Conservation (phyloP, 2,329 filamentous ascomycete species). For the Fusarium subtropicale region DNA sequence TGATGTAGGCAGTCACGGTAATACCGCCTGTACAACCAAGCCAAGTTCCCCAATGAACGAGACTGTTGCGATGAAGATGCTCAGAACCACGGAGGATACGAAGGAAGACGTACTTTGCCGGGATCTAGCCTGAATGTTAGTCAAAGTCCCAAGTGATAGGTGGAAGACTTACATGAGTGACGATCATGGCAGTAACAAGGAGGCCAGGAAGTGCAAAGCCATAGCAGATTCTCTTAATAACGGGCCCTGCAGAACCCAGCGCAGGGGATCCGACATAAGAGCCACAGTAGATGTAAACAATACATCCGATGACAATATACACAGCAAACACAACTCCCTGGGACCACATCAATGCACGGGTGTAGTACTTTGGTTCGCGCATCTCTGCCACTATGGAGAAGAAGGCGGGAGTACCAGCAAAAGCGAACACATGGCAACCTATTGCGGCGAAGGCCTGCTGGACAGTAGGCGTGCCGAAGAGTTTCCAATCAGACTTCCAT, state of each 20-base stretch:
- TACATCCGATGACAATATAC: constrained; percentile 51
- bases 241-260: constrained; percentile 57
- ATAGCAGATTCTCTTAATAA: constrained; percentile 59
- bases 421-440: constrained; percentile 53
- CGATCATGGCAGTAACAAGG: constrained; percentile 45
- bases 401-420: constrained; percentile 52
- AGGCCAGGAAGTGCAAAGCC: constrained; percentile 53
- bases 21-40: constrained; percentile 27
- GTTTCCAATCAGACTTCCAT: constrained; percentile 48
- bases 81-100: constrained; percentile 47
- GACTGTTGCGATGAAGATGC: constrained; percentile 46
- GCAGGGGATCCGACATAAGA: constrained; percentile 60
- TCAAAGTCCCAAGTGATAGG: not conserved
- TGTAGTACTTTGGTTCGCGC: constrained; percentile 48
- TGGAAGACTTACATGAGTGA: constrained; percentile 45
- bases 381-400: constrained; percentile 52
- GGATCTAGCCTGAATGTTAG: constrained; percentile 18
- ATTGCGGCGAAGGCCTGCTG: constrained; percentile 48
- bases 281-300: constrained; percentile 61
- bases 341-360: constrained; percentile 45
- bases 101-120: constrained; percentile 49
- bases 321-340: constrained; percentile 48
- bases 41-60: constrained; percentile 49
- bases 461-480: constrained; percentile 49
- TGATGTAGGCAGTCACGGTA: constrained; percentile 31